Conservation (phyloP, 2,329 filamentous ascomycete genomes). For the Botrytis paeoniae region DNA sequence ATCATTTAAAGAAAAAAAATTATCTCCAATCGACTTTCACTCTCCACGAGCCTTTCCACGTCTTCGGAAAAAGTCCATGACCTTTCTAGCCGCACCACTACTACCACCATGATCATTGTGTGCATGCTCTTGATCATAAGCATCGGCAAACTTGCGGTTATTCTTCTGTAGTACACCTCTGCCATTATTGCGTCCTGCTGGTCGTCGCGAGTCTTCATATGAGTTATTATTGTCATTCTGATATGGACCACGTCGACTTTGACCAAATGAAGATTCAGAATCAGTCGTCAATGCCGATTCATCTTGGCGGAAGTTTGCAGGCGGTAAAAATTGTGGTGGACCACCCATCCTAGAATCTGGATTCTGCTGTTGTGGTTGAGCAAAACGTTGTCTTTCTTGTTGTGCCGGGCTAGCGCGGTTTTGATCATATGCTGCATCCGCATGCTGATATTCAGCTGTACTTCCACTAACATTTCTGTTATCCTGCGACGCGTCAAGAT, state of each 20-base stretch:
- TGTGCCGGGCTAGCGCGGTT: slow-evolving; percentile 35
- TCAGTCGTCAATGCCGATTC: slow-evolving; percentile 34
- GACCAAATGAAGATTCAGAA: slow-evolving; percentile 35
- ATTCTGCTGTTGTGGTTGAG: slow-evolving; percentile 41
- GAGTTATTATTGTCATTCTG: slow-evolving; percentile 26
- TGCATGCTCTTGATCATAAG: slow-evolving; percentile 74
- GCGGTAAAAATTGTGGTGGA: slow-evolving; percentile 32
- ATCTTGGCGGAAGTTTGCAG: slow-evolving; percentile 34
- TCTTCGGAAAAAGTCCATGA: slow-evolving; percentile 97
- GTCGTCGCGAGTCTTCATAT: slow-evolving; percentile 30
- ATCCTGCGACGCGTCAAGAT: slow-evolving; percentile 29
- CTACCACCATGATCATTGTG: slow-evolving; percentile 70
- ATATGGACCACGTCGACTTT: slow-evolving; percentile 26
- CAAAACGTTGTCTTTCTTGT: slow-evolving; percentile 45
- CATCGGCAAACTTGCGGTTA: slow-evolving; percentile 81
- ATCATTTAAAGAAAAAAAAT: background rate
- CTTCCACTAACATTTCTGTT: slow-evolving; percentile 30
- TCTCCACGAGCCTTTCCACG: slow-evolving; percentile 63
- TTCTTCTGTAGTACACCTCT: slow-evolving; percentile 72
- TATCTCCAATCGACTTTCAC: slow-evolving; percentile 17
- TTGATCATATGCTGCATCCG: slow-evolving; percentile 34
- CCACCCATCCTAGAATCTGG: slow-evolving; percentile 27
- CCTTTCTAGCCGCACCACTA: slow-evolving; percentile 81
- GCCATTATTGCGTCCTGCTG: slow-evolving; percentile 27
- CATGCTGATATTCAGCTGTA: slow-evolving; percentile 26